phyloP scores from a whole-genome alignment of 1,284 basidiomycete species.

The Flammula alnicola region DNA sequence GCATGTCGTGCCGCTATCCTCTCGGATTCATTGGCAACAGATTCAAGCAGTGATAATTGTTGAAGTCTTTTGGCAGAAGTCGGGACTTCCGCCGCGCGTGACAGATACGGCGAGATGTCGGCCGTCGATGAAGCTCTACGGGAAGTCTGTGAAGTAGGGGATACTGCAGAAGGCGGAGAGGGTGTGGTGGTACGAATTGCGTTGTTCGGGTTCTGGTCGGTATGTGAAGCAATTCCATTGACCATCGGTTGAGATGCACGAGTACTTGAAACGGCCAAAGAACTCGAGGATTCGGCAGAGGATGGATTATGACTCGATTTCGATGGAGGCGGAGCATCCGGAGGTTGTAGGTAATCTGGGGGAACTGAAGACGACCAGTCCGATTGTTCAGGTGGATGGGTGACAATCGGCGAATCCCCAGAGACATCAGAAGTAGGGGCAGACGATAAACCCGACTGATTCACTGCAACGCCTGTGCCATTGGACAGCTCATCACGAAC shows the following conservation, averaged over 20 bases:
- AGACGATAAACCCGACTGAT: constrained; percentile 10
- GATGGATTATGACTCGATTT: neutral
- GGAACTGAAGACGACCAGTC: constrained; percentile 37
- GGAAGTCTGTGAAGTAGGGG: constrained; percentile 27
- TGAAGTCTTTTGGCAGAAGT: constrained; percentile 65
- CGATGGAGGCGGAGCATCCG: neutral
- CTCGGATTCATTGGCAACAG: constrained; percentile 72
- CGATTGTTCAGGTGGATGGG: constrained; percentile 10
- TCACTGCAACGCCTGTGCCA: no score
- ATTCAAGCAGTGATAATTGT: constrained; percentile 76
- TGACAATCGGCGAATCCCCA: constrained; percentile 14
- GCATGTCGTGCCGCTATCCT: constrained; percentile 45
- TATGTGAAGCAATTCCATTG: neutral
- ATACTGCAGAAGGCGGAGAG: constrained; percentile 1
- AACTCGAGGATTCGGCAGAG: neutral
- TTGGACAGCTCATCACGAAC: no score
- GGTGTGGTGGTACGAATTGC: neutral
- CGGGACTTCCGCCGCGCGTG: constrained; percentile 50
- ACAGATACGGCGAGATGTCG: constrained; percentile 69
- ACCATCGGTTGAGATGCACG: neutral
- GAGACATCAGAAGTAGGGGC: constrained; percentile 18
- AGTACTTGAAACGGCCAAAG: neutral
- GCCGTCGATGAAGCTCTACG: constrained; percentile 48
- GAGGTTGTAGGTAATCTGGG: constrained; percentile 1
- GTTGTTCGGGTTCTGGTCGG: neutral